Evolutionary conservation across 1,284 basidiomycete genomes (phyloP), one percentile per base, ranked within the genome.

Genomic region (Coriolopsis trogii): DNA sequence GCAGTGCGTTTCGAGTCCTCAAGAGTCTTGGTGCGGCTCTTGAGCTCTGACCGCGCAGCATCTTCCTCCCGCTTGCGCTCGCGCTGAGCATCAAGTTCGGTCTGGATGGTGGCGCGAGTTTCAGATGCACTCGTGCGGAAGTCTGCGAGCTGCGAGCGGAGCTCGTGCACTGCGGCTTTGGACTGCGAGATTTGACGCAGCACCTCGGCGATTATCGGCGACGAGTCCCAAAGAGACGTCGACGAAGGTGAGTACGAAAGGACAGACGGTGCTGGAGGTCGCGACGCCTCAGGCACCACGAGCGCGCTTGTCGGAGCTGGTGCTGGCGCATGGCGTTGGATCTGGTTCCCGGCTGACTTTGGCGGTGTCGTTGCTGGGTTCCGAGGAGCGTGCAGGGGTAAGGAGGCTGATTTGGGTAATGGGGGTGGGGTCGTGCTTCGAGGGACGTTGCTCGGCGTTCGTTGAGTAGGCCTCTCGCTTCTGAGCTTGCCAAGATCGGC

Each of bases 1-100:
- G 94, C 91, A 40, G 77, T 75, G 33, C 95, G 85, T 71, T 91
- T 93, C 52, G 85, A 78, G 64, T 98, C 95, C 63, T 98, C 95
- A 6, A 97, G 76, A 0, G 77, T 71, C 70, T 95, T 95, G 45
- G 90, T 91, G 46, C 87, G 84, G 18, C 81, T 69, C 68, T 94
- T 95, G 49, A 93, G 74, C 66, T 97, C 93, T 24, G 80, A 72
- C 47, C 91, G 82, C 23, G 82, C 80, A 3, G 77, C 76, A 62
- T 98, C 96, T 66, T 98, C 95, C 56, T 87, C 82, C 41, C 87
- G 87, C 68, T 94, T 94, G 53, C 82, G 80, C 46, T 81, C 81
- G 16, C 94, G 83, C 42, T 89, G 81, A 20, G 82, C 78, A 26
- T 89, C 86, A 31, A 98, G 77, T 60, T 93, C 87, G 6, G 71